Evolutionary conservation across 495 filamentous ascomycete species (phyloP), one percentile per base, ranked within the genome.

Genomic region (Bacidia gigantensis): DNA sequence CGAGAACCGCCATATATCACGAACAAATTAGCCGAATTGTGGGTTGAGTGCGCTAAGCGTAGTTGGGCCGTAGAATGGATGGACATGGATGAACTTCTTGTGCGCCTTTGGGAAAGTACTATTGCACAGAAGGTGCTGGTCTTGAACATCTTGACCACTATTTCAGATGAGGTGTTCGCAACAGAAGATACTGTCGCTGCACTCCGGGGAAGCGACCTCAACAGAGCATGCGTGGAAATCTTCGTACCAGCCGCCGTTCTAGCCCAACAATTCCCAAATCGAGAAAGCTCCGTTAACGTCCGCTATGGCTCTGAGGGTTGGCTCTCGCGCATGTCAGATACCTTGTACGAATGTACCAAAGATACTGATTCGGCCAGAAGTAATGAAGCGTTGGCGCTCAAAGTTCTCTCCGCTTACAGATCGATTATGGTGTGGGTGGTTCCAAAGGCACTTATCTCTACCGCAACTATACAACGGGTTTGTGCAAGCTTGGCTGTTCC

Each of bases 11-110:
- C 75, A 21, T 97, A 87, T 61, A 67, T 97, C 56, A 79, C 89
- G 60, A 97, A 92, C 69, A 97, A 97, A 67, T 83, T 92, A 26
- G 86, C 88, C n/a, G 84, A 90, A 67, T 67, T 97, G 53, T 97
- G 92, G 93, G 84, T 87, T 5, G 92, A 96, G 64, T 68, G 95
- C 48, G 88, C 89, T 23, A 97, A 99, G 70, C 76, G 89, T 60
- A 85, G 79, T 60, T 99, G 93, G 93, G 87, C 73, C 10, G 71
- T 77, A 26, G 86, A 90, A 44, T 99, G 92, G 92, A 76, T 83
- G 67, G 80, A 93, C 64, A 96, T 99, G 92, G 92, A 99, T 62
- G 72, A 78, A 41, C 68, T 82, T 57, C 74, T 99, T 40, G 79
- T 88, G 40, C 77, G 77, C 52, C 74, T 96, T 22, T 98, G 93